Evolutionary conservation across 2,329 filamentous ascomycete genomes (phyloP).

Genomic region (Chaetomium sp.): DNA sequence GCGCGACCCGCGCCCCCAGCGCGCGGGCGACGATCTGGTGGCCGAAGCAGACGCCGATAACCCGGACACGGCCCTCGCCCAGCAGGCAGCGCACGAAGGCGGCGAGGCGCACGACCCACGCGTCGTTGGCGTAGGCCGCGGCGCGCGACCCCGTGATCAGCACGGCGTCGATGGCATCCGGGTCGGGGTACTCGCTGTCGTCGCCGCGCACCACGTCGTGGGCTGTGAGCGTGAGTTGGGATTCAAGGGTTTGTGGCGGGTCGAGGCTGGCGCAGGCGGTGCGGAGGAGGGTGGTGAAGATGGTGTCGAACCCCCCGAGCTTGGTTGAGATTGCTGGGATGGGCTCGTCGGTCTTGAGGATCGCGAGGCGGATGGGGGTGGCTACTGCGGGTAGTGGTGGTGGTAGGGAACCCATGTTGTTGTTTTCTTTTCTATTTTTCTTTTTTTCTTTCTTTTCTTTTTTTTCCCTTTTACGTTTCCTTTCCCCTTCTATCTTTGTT

Average conservation of each 20-base stretch:
- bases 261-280: background rate
- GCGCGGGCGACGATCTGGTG: conserved; percentile 6
- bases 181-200: background rate
- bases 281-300: conserved; percentile 5
- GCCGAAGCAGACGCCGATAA: conserved; percentile 6
- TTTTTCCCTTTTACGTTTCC: background rate
- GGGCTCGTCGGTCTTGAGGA: background rate
- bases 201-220: background rate
- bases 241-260: background rate
- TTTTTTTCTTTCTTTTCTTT: background rate
- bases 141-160: conserved; percentile 2
- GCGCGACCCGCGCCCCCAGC: background rate
- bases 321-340: background rate
- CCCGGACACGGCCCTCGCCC: background rate
- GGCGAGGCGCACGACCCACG: conserved; percentile 1
- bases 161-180: conserved; percentile 11
- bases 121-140: background rate
- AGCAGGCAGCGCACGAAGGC: background rate
- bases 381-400: background rate
- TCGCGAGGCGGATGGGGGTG: conserved; percentile 1
- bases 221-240: background rate
- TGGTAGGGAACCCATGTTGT: background rate
- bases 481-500: no score
- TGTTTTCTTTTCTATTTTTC: background rate
- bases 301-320: background rate